Percentiles rank a stretch among this genome's conserved stretches.
phyloP scores from a whole-genome alignment of 176 grass and related monocot genomes.

The Tuctoria greenei region DNA sequence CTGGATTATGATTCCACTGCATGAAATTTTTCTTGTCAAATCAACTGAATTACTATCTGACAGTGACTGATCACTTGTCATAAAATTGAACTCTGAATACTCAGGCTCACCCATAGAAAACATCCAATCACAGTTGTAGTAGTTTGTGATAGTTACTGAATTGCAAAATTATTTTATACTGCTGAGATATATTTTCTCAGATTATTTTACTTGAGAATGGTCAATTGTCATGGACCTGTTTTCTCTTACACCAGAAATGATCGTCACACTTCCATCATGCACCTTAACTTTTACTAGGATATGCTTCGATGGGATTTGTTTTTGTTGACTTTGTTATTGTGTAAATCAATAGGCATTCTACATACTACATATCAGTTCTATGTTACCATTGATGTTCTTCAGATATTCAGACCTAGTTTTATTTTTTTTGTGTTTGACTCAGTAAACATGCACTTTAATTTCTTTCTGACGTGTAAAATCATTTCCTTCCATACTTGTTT shows the following conservation, averaged over 20 bases:
- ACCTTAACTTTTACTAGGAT: background rate
- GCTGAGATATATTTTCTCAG: background rate
- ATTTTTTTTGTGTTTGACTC: constrained; percentile 1
- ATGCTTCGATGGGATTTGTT: no score
- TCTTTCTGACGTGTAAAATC: background rate
- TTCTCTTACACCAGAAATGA: background rate
- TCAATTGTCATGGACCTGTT: background rate
- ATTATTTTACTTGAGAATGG: background rate
- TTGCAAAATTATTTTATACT: background rate
- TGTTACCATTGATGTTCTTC: background rate
- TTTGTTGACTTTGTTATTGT: no score
- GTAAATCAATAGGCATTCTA: background rate
- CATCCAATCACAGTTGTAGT: background rate
- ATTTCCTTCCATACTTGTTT: constrained; percentile 1
- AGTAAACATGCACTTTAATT: background rate
- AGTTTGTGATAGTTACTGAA: background rate
- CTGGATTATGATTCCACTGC: background rate
- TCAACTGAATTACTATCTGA: background rate
- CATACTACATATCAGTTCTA: background rate
- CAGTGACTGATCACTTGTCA: background rate
- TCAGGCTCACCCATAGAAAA: constrained; percentile 3
- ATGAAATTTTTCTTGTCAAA: background rate
- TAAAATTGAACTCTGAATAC: background rate
- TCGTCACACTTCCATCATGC: background rate
- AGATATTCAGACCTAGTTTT: constrained; percentile 3